Percentiles rank a stretch among this genome's conserved stretches.
These are phyloP conservation scores for Tetrapisispora arboricola DNA, from an alignment of 805 yeast species.

Conservation along the genomic window DNA sequence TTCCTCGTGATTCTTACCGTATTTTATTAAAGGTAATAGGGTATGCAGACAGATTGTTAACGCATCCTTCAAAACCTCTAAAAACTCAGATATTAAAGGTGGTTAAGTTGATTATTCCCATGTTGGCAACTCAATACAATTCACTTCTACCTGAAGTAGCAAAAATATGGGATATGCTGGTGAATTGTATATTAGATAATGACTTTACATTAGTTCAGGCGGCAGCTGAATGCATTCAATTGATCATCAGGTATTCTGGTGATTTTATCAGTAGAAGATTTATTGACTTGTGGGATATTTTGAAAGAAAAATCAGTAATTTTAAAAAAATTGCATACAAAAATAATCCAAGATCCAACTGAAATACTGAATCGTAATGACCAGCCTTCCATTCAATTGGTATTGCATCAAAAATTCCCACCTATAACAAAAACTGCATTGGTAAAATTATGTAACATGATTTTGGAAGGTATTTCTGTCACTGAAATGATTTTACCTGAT, in stretches of 20 bases:
- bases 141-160: slow-evolving; percentile 26
- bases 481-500: slow-evolving; percentile 18
- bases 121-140: slow-evolving; percentile 39
- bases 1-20: slow-evolving; percentile 51
- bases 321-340: slow-evolving; percentile 6
- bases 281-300: slow-evolving; percentile 20
- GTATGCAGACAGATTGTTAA: slow-evolving; percentile 60
- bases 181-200: slow-evolving; percentile 10
- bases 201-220: slow-evolving; percentile 19
- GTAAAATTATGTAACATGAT: slow-evolving; percentile 14
- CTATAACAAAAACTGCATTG: slow-evolving; percentile 16
- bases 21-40: slow-evolving; percentile 50
- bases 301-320: slow-evolving; percentile 10
- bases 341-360: background rate
- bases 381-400: background rate
- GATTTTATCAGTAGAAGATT: slow-evolving; percentile 23
- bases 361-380: background rate
- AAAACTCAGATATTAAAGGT: slow-evolving; percentile 48
- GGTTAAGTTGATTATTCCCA: slow-evolving; percentile 35
- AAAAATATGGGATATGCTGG: slow-evolving; percentile 21
- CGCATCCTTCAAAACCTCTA: slow-evolving; percentile 53
- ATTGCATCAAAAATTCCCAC: slow-evolving; percentile 12
- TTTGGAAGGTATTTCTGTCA: slow-evolving; percentile 18
- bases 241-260: slow-evolving; percentile 15
- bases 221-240: slow-evolving; percentile 16